A percentile compares a stretch with the other conserved stretches of the same genome.
Evolutionary conservation across 305 asterid genomes (phyloP).

Genomic region (Plantago rigida): DNA sequence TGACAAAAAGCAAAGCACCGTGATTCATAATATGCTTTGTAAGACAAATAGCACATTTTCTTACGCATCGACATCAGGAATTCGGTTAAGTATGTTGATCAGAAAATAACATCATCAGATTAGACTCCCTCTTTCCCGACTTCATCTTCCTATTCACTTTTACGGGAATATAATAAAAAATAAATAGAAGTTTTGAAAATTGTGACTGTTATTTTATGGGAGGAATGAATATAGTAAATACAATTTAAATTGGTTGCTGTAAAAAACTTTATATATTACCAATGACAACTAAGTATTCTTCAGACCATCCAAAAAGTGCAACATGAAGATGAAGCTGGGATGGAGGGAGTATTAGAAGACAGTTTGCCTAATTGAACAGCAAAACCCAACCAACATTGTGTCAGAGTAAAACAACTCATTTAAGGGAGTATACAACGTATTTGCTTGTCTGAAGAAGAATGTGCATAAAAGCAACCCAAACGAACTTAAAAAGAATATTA

Average conservation of each 20-base stretch:
- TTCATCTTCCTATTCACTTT: no score
- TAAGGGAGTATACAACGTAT: background rate
- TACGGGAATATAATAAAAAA: no score
- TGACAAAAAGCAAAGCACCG: background rate
- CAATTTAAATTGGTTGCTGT: no score
- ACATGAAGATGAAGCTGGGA: no score
- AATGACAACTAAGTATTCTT: no score
- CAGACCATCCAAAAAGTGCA: no score
- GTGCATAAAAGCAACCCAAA: constrained; percentile 1
- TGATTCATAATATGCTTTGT: constrained; percentile 4
- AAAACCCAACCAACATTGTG: background rate
- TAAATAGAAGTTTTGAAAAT: no score
- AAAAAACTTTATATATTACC: no score
- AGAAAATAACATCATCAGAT: constrained; percentile 3
- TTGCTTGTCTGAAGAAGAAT: no score
- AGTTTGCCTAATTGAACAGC: background rate
- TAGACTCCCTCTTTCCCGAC: no score
- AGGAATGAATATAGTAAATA: no score
- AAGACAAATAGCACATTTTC: background rate
- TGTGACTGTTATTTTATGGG: no score
- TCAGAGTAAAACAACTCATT: background rate
- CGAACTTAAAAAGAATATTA: background rate
- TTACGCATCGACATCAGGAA: background rate
- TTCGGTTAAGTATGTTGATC: background rate
- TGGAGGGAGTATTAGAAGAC: background rate